Evolutionary conservation across 1,139 yeast genomes (phyloP).

Genomic region (Pichia sp.): DNA sequence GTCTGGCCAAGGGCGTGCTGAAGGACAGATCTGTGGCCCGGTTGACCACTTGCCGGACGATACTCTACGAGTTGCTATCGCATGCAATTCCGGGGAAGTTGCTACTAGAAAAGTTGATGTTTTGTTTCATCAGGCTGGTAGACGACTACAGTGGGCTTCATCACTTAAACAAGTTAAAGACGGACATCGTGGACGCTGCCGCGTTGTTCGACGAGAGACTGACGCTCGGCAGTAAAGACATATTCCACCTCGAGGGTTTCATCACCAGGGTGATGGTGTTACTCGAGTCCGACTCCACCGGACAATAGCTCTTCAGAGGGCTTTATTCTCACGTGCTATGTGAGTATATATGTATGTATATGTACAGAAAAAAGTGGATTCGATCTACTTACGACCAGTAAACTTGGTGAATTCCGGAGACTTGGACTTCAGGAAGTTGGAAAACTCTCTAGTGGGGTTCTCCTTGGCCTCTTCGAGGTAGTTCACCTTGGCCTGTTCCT

Average conservation of each 20-base stretch:
- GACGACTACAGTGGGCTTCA: slow-evolving; percentile 29
- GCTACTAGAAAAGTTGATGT: slow-evolving; percentile 64
- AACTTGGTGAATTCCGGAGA: slow-evolving; percentile 34
- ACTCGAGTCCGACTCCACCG: slow-evolving; percentile 35
- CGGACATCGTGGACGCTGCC: slow-evolving; percentile 60
- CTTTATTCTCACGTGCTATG: not conserved
- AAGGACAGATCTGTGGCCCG: slow-evolving; percentile 66
- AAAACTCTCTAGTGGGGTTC: slow-evolving; percentile 56
- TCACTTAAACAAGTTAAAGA: slow-evolving; percentile 33
- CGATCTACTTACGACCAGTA: slow-evolving; percentile 27
- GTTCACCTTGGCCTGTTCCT: slow-evolving; percentile 45
- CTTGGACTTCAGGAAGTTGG: slow-evolving; percentile 35
- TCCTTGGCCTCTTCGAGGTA: slow-evolving; percentile 50
- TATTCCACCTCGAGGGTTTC: slow-evolving; percentile 93
- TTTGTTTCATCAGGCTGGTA: slow-evolving; percentile 47
- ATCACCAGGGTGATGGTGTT: slow-evolving; percentile 81
- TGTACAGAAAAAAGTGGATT: slow-evolving; percentile 1
- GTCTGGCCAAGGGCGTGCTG: slow-evolving; percentile 57
- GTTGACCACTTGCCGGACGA: slow-evolving; percentile 67
- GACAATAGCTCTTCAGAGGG: not conserved
- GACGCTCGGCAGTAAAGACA: slow-evolving; percentile 80
- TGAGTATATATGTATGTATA: not conserved
- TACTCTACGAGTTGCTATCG: slow-evolving; percentile 77
- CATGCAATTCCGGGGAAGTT: slow-evolving; percentile 90
- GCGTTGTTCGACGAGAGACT: slow-evolving; percentile 83